These are phyloP conservation scores for Alternaria sp. DNA, from an alignment of 2,329 filamentous ascomycete genomes.

Conservation along the genomic window DNA sequence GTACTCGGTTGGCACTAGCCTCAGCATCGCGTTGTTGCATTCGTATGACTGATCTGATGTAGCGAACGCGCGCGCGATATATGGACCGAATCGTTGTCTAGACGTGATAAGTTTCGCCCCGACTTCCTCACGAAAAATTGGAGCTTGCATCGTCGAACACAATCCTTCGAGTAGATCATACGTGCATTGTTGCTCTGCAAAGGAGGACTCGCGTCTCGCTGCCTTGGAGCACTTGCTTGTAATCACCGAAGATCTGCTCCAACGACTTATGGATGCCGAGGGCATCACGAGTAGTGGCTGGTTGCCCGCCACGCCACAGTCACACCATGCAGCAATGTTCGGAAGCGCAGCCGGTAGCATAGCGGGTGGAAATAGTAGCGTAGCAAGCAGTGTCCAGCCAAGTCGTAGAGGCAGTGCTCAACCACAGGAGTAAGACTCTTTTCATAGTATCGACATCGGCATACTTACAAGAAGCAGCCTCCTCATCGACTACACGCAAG, in stretches of 20 bases:
- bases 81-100: constrained; percentile 46
- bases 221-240: constrained; percentile 47
- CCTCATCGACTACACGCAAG: constrained; percentile 11
- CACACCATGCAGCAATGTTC: constrained; percentile 41
- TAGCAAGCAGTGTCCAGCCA: constrained; percentile 24
- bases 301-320: constrained; percentile 45
- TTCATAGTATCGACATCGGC: background rate
- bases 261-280: constrained; percentile 43
- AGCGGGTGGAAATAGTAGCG: constrained; percentile 33
- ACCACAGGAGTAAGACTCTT: constrained; percentile 34
- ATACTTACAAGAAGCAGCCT: constrained; percentile 9
- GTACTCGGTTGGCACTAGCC: constrained; percentile 35
- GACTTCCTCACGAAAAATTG: constrained; percentile 45
- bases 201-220: constrained; percentile 41
- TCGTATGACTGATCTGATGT: background rate
- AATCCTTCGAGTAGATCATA: constrained; percentile 46
- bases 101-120: constrained; percentile 48
- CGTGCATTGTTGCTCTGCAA: constrained; percentile 46
- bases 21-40: background rate
- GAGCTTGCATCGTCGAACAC: constrained; percentile 49
- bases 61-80: constrained; percentile 49
- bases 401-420: constrained; percentile 40
- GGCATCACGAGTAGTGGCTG: constrained; percentile 48
- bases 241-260: constrained; percentile 47
- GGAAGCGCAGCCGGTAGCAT: constrained; percentile 27